Base-by-base conservation (phyloP, 2,329 filamentous ascomycete genomes). In the Fusarium sp. region DNA sequence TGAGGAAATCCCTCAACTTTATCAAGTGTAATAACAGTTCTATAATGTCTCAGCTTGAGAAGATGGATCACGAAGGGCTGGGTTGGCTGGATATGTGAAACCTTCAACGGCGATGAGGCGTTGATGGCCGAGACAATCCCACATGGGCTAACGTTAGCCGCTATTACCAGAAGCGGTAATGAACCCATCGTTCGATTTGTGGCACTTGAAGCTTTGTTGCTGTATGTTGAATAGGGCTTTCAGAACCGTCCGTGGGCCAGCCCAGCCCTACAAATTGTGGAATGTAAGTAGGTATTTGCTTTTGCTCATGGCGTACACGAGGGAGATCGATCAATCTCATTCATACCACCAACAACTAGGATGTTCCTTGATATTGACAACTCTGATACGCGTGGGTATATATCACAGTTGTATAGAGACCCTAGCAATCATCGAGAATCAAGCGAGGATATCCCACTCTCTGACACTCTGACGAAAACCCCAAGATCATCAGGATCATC, bases 91-190 rank as follows among this genome's bases (percentile, higher is more conserved):
- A 23, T 52, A 46, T 37, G 69, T 71, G 69, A 73, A 71, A 71
- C 69, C 60, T 56, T 56, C 37, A 63, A 73, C 53, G 49, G 49
- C 49, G 53, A 44, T 35, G 53, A 70, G 69, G 69, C 69, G 60
- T 50, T 38, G 46, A 42, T 38, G 65, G 59, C 69, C 45, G 69
- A 73, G 69, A 73, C 69, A 71, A 40, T 37, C 27, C 63, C 62
- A 67, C 62, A 58, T 42, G 60, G 45, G 45, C 49, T 42, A 55
- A 58, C 63, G 61, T 71, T 72, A 71, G 69, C 69, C 60, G 69
- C 69, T 55, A 54, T 71, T 71, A 55, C 69, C 55, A 56, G 45
- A 71, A 61, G 23, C 45, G 67, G 69, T 55, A 69, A 48, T 30
- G 27, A 57, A 49, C 45, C 32, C 37, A 68, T 70, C 46, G 64